Conservation (phyloP, 352 stramenopile genomes). For the Phytophthora sp. region DNA sequence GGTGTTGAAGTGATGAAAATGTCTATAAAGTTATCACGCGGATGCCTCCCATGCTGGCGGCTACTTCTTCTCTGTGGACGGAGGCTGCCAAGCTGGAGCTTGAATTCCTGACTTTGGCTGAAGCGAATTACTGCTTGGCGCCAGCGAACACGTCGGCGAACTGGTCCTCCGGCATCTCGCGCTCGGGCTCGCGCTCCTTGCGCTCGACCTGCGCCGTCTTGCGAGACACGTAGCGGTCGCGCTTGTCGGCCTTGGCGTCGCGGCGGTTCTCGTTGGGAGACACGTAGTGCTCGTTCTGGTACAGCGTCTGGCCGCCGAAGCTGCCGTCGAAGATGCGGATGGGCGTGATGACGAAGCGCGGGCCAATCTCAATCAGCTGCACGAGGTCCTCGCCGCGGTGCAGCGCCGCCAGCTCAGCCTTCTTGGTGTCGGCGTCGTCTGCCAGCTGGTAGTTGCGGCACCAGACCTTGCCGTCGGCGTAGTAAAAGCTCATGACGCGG, state of each 20-base stretch:
- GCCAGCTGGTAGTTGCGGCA: constrained; percentile 98
- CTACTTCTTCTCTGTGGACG: constrained; percentile 6
- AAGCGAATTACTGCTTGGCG: constrained; percentile 34
- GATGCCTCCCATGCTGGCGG: not conserved
- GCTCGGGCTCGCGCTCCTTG: constrained; percentile 72
- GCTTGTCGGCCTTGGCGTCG: constrained; percentile 93
- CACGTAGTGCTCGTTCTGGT: constrained; percentile 98
- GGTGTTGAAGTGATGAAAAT: constrained; percentile 8
- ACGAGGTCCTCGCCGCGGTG: constrained; percentile 90
- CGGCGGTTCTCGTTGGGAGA: constrained; percentile 94
- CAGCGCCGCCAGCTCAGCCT: constrained; percentile 84
- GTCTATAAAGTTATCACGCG: constrained; percentile 26
- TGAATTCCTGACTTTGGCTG: not conserved
- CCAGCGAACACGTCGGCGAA: constrained; percentile 88
- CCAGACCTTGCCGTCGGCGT: constrained; percentile 96
- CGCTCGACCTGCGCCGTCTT: constrained; percentile 88
- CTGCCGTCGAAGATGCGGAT: constrained; percentile 99
- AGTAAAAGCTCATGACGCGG: constrained; percentile 97
- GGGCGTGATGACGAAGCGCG: constrained; percentile 98
- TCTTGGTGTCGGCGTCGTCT: constrained; percentile 92
- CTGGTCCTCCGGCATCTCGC: constrained; percentile 77
- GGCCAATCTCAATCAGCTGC: constrained; percentile 99
- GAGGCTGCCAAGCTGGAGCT: not conserved
- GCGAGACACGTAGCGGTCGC: constrained; percentile 91
- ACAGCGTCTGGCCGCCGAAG: constrained; percentile 98